Evolutionary conservation across 331 rosid genomes (phyloP), one percentile per base, ranked within the genome.

Genomic region (Cydonia oblonga): DNA sequence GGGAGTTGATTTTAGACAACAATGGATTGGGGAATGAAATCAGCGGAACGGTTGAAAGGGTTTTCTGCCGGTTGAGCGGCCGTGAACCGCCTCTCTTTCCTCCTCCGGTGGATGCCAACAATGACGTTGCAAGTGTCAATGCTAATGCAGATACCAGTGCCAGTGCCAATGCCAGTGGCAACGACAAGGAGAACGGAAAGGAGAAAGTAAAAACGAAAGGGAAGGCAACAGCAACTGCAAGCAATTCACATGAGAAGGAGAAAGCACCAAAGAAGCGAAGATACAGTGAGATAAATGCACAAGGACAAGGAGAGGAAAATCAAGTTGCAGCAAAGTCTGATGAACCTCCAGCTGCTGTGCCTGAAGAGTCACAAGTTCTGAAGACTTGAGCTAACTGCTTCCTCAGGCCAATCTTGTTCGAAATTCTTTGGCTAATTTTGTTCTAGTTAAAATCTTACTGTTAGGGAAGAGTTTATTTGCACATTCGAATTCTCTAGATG

Each of bases 1-100:
- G 98, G 98, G 97, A 89, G 67, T 80, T 95, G 68, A 95, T 91
- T 82, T 71, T 93, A 71, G 97, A 93, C 83, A 81, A 83, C 65
- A 66, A 67, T 80, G 96, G 91, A 56, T 82, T 91, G 62, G 98
- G 98, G 42, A 88, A 84, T 70, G 98, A 95, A 80, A 95, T 95
- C 72, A 91, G 85, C 32, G 90, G 87, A 32, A 91, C 95, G 0
- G 96, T 93, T 35, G 98, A 93, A 75, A 83, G 79, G 69, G 98
- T 89, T 59, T 93, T 93, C 81, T 91, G 96, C 76, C 89, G 89
- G 58, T 78, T 91, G 82, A 89, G 97, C 69, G 97, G 97, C 35
- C 82, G 78, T 72, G 98, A 93, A 64, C 96, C 92, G 68, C 97
- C 98, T 13, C 71, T 89, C 60, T 93, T 89, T 85, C 90, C 89